Percentiles rank a stretch among this genome's conserved stretches.
Conservation (phyloP, 1,284 basidiomycete genomes). For the Ceratobasidium sp. region DNA sequence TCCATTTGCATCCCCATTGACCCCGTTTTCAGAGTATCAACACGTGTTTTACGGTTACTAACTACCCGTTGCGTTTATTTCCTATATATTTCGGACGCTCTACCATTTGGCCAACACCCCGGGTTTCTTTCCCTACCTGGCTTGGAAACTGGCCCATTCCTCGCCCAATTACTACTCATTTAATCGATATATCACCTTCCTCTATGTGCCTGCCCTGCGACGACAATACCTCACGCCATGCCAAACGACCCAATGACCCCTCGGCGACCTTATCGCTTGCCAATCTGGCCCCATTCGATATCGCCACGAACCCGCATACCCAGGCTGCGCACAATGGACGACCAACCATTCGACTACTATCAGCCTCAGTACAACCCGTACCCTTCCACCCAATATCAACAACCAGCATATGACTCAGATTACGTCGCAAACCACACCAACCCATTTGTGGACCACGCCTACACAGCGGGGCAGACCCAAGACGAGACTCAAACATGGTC, state of each 20-base stretch:
- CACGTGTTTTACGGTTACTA: slow-evolving; percentile 35
- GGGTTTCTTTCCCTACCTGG: slow-evolving; percentile 10
- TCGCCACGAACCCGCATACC: slow-evolving; percentile 10
- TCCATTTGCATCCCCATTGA: slow-evolving; percentile 2
- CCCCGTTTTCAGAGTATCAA: slow-evolving; percentile 7
- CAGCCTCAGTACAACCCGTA: slow-evolving; percentile 13
- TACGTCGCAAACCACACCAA: not conserved
- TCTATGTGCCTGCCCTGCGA: not conserved
- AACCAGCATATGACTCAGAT: slow-evolving; percentile 6
- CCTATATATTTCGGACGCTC: not conserved
- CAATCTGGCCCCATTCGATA: slow-evolving; percentile 16
- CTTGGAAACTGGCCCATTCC: not conserved
- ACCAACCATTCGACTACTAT: slow-evolving; percentile 26
- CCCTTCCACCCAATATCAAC: slow-evolving; percentile 4
- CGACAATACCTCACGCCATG: slow-evolving; percentile 23
- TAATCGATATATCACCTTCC: not conserved
- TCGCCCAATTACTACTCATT: not conserved
- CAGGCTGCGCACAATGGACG: slow-evolving; percentile 27
- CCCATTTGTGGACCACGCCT: slow-evolving; percentile 23
- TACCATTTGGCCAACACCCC: not conserved
- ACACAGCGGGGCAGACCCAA: not conserved
- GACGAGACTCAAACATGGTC: slow-evolving; percentile 13
- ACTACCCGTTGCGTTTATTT: slow-evolving; percentile 9
- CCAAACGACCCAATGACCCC: slow-evolving; percentile 22
- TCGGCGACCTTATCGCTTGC: slow-evolving; percentile 3